Evolutionary conservation across 352 stramenopile species (phyloP).

Genomic region (Phytophthora sansomeana): DNA sequence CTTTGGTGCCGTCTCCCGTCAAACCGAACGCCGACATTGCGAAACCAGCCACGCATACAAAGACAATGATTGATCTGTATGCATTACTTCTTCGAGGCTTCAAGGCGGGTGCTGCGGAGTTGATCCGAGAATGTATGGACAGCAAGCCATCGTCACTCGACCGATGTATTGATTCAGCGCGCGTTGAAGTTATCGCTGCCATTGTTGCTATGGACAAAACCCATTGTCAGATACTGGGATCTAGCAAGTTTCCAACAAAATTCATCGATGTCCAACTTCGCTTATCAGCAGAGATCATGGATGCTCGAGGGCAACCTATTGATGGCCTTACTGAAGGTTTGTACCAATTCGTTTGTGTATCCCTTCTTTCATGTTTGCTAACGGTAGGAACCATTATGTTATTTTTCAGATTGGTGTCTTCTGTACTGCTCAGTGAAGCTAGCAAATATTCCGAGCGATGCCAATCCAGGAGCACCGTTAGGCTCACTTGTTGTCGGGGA

Average conservation of each 20-base stretch:
- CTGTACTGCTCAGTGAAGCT: conserved; percentile 63
- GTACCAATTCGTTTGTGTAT: neutral
- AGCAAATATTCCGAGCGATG: conserved; percentile 41
- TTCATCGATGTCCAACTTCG: conserved; percentile 54
- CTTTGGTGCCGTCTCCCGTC: conserved; percentile 45
- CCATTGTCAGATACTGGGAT: conserved; percentile 26
- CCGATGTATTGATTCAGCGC: conserved; percentile 31
- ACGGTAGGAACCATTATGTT: neutral
- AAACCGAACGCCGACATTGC: conserved; percentile 21
- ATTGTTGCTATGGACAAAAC: conserved; percentile 31
- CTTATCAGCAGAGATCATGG: conserved; percentile 49
- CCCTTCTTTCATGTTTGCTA: neutral
- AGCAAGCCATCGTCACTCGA: conserved; percentile 22
- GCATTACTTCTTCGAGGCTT: conserved; percentile 54
- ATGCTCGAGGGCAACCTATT: conserved; percentile 47
- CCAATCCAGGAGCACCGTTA: conserved; percentile 29
- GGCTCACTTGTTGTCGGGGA: conserved; percentile 69
- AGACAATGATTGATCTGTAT: conserved; percentile 41
- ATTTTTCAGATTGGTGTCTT: conserved; percentile 56
- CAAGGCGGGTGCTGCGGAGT: conserved; percentile 18
- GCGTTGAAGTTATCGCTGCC: conserved; percentile 21
- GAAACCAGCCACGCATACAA: conserved; percentile 27
- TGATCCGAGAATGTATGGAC: conserved; percentile 30
- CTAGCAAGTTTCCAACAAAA: conserved; percentile 20
- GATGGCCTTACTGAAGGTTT: conserved; percentile 30